Conservation (phyloP, 106 monocot genomes). For the Dioscorea zingiberensis region DNA sequence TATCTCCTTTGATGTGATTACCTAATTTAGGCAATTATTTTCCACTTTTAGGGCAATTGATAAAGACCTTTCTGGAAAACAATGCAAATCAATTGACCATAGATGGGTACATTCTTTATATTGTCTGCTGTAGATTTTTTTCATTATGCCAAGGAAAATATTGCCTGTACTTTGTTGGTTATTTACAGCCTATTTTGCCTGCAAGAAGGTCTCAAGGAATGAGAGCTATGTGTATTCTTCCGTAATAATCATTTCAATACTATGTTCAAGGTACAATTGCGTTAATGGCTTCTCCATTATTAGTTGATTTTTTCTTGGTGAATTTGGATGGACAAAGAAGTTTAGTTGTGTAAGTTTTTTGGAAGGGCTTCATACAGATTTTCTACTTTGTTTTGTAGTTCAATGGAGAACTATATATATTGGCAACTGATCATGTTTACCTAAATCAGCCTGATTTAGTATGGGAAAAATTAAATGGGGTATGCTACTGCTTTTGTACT, state of each 20-base stretch:
- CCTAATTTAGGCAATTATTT: not conserved
- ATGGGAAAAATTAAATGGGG: conserved; percentile 98
- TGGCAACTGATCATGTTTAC: conserved; percentile 95
- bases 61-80: conserved; percentile 61
- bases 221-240: conserved; percentile 91
- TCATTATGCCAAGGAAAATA: too few species aligned
- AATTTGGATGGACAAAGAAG: too few species aligned
- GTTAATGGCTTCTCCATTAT: too few species aligned
- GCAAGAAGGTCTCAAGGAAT: conserved; percentile 88
- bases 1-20: not conserved
- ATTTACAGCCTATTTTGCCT: conserved; percentile 81
- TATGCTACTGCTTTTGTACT: conserved; percentile 20
- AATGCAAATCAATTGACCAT: conserved; percentile 94
- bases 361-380: not conserved
- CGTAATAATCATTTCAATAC: conserved; percentile 99
- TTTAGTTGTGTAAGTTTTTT: too few species aligned
- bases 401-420: conserved; percentile 83
- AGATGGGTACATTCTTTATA: conserved; percentile 54
- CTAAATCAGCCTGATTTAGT: conserved; percentile 85
- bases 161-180: conserved; percentile 1
- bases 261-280: conserved; percentile 88
- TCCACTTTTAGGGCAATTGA: conserved; percentile 57
- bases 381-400: conserved; percentile 43
- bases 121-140: not conserved
- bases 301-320: too few species aligned